phyloP scores from a whole-genome alignment of 163 green algal species.

The Scenedesmus sp. region DNA sequence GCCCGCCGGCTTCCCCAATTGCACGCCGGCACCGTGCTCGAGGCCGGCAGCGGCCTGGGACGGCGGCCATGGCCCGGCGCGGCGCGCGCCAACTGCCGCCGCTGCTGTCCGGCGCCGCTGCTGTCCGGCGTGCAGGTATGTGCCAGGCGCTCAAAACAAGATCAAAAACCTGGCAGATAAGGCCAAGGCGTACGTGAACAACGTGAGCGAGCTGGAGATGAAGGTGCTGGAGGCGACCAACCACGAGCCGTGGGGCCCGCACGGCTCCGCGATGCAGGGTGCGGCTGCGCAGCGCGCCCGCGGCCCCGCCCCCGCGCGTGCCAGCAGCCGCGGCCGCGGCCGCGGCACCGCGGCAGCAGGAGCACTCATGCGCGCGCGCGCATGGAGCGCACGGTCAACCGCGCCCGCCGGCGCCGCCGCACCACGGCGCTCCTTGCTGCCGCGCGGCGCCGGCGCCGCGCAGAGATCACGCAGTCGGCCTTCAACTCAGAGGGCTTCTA shows the following conservation, averaged over 20 bases:
- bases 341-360: too few species aligned
- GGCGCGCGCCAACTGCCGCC: not conserved
- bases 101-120: not conserved
- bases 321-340: not conserved
- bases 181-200: conserved; percentile 57
- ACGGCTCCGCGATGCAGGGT: conserved; percentile 63
- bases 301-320: not conserved
- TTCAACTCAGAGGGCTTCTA: conserved; percentile 54
- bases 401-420: not conserved
- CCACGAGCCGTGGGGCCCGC: conserved; percentile 66
- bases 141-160: conserved; percentile 40
- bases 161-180: conserved; percentile 49
- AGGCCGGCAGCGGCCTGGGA: not conserved
- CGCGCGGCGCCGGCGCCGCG: not conserved
- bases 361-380: too few species aligned
- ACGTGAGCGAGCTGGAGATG: conserved; percentile 62
- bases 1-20: too few species aligned
- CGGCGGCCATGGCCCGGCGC: not conserved
- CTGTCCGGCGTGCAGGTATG: conserved; percentile 11
- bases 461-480: conserved; percentile 60
- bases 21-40: not conserved
- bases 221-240: conserved; percentile 72
- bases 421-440: conserved; percentile 1
- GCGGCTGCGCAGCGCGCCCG: too few species aligned
- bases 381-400: too few species aligned